phyloP scores from a whole-genome alignment of 495 filamentous ascomycete genomes.

The Hypoxylon lienhwacheense region DNA sequence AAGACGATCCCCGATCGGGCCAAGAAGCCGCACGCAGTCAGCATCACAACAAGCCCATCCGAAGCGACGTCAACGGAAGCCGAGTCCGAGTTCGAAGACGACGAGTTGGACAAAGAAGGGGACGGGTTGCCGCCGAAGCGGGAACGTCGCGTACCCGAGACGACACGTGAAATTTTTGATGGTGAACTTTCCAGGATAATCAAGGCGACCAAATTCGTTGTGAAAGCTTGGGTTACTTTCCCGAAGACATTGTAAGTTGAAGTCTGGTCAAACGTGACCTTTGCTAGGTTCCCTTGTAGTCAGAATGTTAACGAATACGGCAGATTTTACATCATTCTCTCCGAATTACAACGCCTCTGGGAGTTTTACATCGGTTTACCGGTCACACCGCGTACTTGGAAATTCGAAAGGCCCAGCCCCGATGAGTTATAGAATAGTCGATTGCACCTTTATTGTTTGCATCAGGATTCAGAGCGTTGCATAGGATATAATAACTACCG shows the following conservation, averaged over 20 bases:
- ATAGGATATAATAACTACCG: not conserved
- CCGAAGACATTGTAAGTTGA: slow-evolving; percentile 73
- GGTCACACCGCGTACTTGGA: slow-evolving; percentile 68
- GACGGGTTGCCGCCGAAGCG: slow-evolving; percentile 41
- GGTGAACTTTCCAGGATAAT: slow-evolving; percentile 65
- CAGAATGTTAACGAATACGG: slow-evolving; percentile 23
- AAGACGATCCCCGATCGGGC: slow-evolving; percentile 47
- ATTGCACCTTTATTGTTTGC: slow-evolving; percentile 13
- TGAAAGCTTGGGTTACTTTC: slow-evolving; percentile 68
- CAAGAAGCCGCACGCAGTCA: slow-evolving; percentile 49
- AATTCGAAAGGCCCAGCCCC: slow-evolving; percentile 54
- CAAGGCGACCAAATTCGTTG: slow-evolving; percentile 62
- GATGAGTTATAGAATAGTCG: slow-evolving; percentile 59
- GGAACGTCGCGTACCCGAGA: slow-evolving; percentile 38
- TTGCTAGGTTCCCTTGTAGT: not conserved
- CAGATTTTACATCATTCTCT: slow-evolving; percentile 62
- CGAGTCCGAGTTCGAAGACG: slow-evolving; percentile 17
- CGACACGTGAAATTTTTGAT: slow-evolving; percentile 60
- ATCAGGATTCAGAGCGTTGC: slow-evolving; percentile 5
- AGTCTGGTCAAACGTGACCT: too few relatives aligned
- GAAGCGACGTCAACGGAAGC: slow-evolving; percentile 16
- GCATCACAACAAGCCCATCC: slow-evolving; percentile 36
- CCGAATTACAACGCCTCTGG: slow-evolving; percentile 67
- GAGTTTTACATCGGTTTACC: slow-evolving; percentile 79
- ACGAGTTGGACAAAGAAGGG: slow-evolving; percentile 40